Evolutionary conservation across 345 rosid genomes (phyloP).

Genomic region (Noccaea caerulescens): DNA sequence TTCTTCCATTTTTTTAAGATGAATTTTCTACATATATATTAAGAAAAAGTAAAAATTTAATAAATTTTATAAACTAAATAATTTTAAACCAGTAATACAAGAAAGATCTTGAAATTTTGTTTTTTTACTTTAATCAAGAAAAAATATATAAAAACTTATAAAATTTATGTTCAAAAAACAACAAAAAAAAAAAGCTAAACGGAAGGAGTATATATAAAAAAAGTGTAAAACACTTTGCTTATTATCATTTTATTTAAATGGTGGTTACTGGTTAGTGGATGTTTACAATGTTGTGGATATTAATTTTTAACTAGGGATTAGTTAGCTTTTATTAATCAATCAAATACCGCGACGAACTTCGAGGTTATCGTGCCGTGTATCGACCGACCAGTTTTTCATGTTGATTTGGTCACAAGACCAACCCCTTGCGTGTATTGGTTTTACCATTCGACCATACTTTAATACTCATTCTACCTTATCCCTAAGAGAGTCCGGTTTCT

Average conservation of each 20-base stretch:
- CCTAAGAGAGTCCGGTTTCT: constrained; percentile 14
- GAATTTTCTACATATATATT: too few species aligned
- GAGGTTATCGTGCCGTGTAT: constrained; percentile 27
- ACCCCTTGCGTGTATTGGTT: constrained; percentile 26
- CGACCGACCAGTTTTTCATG: constrained; percentile 28
- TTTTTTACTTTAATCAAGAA: too few species aligned
- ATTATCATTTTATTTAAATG: neutral
- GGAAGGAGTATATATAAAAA: neutral
- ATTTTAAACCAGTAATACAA: too few species aligned
- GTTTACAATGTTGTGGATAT: constrained; percentile 1
- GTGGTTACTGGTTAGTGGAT: neutral
- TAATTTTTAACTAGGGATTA: neutral
- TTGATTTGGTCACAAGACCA: constrained; percentile 33
- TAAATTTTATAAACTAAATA: too few species aligned
- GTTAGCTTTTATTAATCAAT: constrained; percentile 5
- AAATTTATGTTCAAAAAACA: too few species aligned
- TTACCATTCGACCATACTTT: constrained; percentile 2
- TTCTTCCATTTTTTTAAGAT: too few species aligned
- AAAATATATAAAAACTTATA: too few species aligned
- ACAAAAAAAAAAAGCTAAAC: too few species aligned
- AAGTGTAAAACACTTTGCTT: neutral
- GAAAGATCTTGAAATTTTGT: too few species aligned
- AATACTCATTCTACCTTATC: neutral
- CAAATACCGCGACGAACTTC: neutral
- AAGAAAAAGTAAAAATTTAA: too few species aligned